Base-by-base conservation (phyloP, 2,329 filamentous ascomycete species). In the Colletotrichum liaoningense region DNA sequence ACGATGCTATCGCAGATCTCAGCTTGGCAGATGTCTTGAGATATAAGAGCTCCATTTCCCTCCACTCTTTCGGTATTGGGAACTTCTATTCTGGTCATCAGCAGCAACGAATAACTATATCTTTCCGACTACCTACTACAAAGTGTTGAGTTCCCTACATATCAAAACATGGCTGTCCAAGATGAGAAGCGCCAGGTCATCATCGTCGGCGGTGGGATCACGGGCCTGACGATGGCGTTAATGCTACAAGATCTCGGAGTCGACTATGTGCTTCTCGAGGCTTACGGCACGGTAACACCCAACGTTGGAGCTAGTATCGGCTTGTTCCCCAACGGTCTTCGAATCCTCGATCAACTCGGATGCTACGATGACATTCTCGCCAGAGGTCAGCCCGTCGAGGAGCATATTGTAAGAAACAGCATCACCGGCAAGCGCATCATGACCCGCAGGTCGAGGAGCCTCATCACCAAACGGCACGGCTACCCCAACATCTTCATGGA, bases 281-380 rank as follows among this genome's bases (percentile, higher is more conserved):
- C 79, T 0, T 79, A 85, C 58, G 30, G 72, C 0, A 77, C 82
- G 0, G 83, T 89, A 26, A 83, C 83, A 0, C 86, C 87, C 0
- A 79, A 84, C 24, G 79, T 85, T 0, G 88, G 88, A 0, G 87
- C 87, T 0, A 84, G 82, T 4, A 86, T 90, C 33, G 86, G 81
- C 1, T 75, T 89, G 0, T 73, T 82, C 0, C 80, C 87, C 0
- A 81, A 85, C 22, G 85, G 85, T 0, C 69, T 79, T 4, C 80
- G 84, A 0, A 84, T 90, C 7, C 76, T 89, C 0, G 87, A 89
- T 63, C 88, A 90, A 76, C 76, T 90, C 0, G 87, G 86, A 1
- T 74, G 81, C 46, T 84, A 76, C 76, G 12, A 73, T 9, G 68
- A 74, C 28, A 63, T 71, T 6, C 35, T 66, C 19, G 22, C 33